Conservation (phyloP, 345 rosid species). For the Rhodamnia argentea region DNA sequence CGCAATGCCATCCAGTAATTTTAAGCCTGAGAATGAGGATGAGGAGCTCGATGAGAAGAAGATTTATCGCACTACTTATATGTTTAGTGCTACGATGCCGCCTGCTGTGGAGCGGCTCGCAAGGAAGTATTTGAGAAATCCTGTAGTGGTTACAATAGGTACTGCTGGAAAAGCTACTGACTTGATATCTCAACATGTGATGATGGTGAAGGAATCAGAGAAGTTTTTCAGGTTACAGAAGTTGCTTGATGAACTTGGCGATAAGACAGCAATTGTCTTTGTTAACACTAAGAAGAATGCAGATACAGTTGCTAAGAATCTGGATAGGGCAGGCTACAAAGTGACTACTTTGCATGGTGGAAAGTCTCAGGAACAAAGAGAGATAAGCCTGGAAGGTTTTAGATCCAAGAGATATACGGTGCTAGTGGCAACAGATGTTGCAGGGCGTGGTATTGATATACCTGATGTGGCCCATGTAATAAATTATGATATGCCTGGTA, state of each 20-base stretch:
- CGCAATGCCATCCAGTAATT: slow-evolving; percentile 92
- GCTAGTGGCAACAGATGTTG: slow-evolving; percentile 94
- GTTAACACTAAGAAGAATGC: slow-evolving; percentile 88
- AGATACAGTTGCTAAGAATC: slow-evolving; percentile 69
- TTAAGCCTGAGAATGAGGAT: slow-evolving; percentile 94
- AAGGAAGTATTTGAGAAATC: slow-evolving; percentile 90
- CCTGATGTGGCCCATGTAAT: slow-evolving; percentile 95
- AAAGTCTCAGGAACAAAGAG: slow-evolving; percentile 94
- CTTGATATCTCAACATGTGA: slow-evolving; percentile 75
- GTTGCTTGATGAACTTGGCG: slow-evolving; percentile 76
- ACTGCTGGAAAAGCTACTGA: slow-evolving; percentile 97
- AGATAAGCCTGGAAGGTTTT: slow-evolving; percentile 86
- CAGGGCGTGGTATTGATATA: slow-evolving; percentile 92
- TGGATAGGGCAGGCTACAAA: slow-evolving; percentile 76
- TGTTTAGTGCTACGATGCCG: slow-evolving; percentile 99
- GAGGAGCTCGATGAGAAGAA: slow-evolving; percentile 89
- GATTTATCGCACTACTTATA: slow-evolving; percentile 90
- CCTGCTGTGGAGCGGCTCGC: slow-evolving; percentile 92
- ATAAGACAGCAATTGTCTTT: slow-evolving; percentile 84
- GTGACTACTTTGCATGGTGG: slow-evolving; percentile 94
- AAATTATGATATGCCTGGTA: slow-evolving; percentile 87
- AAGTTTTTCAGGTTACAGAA: slow-evolving; percentile 58
- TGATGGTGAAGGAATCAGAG: slow-evolving; percentile 86
- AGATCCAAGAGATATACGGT: slow-evolving; percentile 81
- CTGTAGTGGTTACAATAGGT: slow-evolving; percentile 89